These are phyloP conservation scores for Irineochytrium annulatum DNA, from an alignment of 192 early-diverging fungal genomes.

Conservation along the genomic window DNA sequence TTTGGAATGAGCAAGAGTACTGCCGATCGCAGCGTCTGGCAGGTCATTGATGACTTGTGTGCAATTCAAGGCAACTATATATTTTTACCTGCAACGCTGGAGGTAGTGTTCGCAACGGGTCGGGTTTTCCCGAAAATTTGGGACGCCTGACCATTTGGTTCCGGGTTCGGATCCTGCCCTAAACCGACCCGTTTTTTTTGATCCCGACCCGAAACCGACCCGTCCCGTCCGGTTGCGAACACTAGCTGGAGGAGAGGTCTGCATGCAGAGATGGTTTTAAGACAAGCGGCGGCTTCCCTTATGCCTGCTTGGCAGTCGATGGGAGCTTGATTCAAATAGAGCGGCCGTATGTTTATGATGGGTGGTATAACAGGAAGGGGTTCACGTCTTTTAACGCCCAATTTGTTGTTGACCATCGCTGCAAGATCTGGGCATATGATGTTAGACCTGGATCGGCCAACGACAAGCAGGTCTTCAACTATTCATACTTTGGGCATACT, in stretches of 20 bases:
- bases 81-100: background rate
- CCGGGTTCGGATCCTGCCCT: no score
- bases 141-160: no score
- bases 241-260: slow-evolving; percentile 1
- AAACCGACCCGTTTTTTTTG: no score
- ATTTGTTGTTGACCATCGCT: background rate
- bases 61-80: background rate
- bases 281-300: background rate
- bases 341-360: slow-evolving; percentile 1
- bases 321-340: slow-evolving; percentile 8
- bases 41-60: background rate
- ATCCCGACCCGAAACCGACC: no score
- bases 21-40: slow-evolving; percentile 1
- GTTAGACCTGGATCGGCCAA: slow-evolving; percentile 1
- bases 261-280: background rate
- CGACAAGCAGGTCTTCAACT: background rate
- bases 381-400: slow-evolving; percentile 2
- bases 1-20: slow-evolving; percentile 8
- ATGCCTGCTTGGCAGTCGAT: background rate
- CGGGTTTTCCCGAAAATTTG: no score
- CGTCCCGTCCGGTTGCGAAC: no score
- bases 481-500: slow-evolving; percentile 1
- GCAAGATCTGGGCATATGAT: background rate
- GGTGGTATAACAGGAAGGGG: background rate
- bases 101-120: no score